Base-by-base conservation (phyloP, 2,329 filamentous ascomycete genomes). In the Ceratocystiopsis brevicomis region DNA sequence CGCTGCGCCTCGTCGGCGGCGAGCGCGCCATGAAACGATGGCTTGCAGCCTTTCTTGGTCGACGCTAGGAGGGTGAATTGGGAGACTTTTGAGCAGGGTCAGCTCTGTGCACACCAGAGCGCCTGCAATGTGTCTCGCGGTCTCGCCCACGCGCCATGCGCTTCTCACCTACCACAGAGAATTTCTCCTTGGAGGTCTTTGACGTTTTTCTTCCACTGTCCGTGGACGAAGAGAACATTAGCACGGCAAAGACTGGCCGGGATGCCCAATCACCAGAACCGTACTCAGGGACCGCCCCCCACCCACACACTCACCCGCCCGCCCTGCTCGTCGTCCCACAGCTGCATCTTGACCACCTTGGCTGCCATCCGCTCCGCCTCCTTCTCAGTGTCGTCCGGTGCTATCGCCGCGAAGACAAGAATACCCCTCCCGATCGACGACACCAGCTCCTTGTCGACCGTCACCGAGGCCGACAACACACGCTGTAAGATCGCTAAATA, bases 41-140 rank as follows among this genome's bases (percentile, higher is more conserved):
- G 92, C 59, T 93, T 96, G 56, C 77, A 87, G 49, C 88, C 88
- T 61, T 96, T 96, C 57, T 87, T 93, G n/a, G 87, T 87, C 39
- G 79, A 81, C 39, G 86, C 92, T 41, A 93, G 71, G 11, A 98
- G 72, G 3, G 90, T 98, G 57, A 98, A 98, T 62, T 98, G 90
- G 14, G 90, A 96, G 39, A 98, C 88, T 92, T 56, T 10, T 34
- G 6, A 15, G 33, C 15, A 3, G 10, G 32, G 13, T 34, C 15
- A 34, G 33, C 15, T 6, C 25, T 8, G 25, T 30, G 25, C 25
- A 30, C 10, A 11, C 25, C 25, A 30, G 25, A 21, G 19, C 4
- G 25, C 10, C 25, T 30, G 25, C 8, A 30, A 30, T 6, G 25
- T 6, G 25, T 10, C 25, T 30, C 25, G 6, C 6, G 25, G 6